These are phyloP conservation scores for Oenanthe sinensis DNA, from an alignment of 129 eudicot genomes.

Conservation along the genomic window DNA sequence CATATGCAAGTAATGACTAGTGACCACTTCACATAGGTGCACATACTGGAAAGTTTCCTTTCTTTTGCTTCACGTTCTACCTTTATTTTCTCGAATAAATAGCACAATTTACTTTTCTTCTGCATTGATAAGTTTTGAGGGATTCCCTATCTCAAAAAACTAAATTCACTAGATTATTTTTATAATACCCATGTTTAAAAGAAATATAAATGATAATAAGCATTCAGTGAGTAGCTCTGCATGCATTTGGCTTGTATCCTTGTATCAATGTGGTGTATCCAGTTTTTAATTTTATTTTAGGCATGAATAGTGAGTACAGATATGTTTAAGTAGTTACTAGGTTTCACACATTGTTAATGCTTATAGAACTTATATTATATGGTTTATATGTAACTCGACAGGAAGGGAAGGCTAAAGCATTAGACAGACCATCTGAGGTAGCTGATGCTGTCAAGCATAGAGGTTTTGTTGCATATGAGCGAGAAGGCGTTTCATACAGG, in stretches of 20 bases:
- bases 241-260: background rate
- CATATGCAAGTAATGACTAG: background rate
- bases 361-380: background rate
- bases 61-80: background rate
- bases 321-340: background rate
- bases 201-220: background rate
- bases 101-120: background rate
- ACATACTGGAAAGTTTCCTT: background rate
- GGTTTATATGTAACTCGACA: constrained; percentile 10
- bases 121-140: background rate
- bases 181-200: background rate
- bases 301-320: background rate
- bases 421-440: constrained; percentile 57
- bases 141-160: background rate
- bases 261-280: background rate
- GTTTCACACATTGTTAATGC: background rate
- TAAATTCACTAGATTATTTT: background rate
- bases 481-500: constrained; percentile 69
- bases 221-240: background rate
- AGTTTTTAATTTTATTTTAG: background rate
- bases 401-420: constrained; percentile 35
- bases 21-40: background rate
- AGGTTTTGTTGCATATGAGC: constrained; percentile 94
- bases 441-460: constrained; percentile 72
- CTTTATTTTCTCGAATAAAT: background rate